phyloP scores from a whole-genome alignment of 2,329 filamentous ascomycete genomes.

The Botryotinia calthae region DNA sequence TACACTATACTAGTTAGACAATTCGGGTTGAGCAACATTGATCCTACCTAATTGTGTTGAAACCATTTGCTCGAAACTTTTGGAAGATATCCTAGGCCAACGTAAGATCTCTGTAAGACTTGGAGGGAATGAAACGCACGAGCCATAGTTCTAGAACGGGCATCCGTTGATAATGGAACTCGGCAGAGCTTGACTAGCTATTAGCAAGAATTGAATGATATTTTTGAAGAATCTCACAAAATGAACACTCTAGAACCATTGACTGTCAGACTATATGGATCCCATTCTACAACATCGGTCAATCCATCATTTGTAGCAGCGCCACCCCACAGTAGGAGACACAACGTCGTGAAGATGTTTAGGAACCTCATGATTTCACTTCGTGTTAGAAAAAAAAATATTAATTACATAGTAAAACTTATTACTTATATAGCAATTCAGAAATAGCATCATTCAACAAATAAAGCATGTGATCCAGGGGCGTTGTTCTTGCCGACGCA shows the following conservation, averaged over 20 bases:
- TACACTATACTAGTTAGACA: slow-evolving; percentile 35
- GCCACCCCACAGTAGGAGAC: slow-evolving; percentile 31
- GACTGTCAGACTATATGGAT: slow-evolving; percentile 50
- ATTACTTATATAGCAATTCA: slow-evolving; percentile 1
- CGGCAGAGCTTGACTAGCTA: slow-evolving; percentile 35
- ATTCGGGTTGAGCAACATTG: background rate
- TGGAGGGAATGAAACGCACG: slow-evolving; percentile 27
- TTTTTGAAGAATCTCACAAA: slow-evolving; percentile 36
- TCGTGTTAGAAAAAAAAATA: background rate
- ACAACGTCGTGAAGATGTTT: slow-evolving; percentile 30
- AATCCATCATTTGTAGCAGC: slow-evolving; percentile 43
- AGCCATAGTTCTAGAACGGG: slow-evolving; percentile 54
- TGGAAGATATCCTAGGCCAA: slow-evolving; percentile 49
- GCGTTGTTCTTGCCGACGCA: background rate
- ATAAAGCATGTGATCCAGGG: background rate
- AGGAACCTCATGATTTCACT: slow-evolving; percentile 29
- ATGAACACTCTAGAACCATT: slow-evolving; percentile 50
- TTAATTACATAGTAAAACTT: background rate
- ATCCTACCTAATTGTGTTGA: slow-evolving; percentile 48
- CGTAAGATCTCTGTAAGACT: slow-evolving; percentile 28
- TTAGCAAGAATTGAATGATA: background rate
- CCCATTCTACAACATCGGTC: slow-evolving; percentile 49
- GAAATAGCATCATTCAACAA: background rate
- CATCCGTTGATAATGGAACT: slow-evolving; percentile 54
- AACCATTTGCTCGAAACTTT: slow-evolving; percentile 52